Base-by-base conservation (phyloP, 2,329 filamentous ascomycete species). In the Cladorrhinum sp. region DNA sequence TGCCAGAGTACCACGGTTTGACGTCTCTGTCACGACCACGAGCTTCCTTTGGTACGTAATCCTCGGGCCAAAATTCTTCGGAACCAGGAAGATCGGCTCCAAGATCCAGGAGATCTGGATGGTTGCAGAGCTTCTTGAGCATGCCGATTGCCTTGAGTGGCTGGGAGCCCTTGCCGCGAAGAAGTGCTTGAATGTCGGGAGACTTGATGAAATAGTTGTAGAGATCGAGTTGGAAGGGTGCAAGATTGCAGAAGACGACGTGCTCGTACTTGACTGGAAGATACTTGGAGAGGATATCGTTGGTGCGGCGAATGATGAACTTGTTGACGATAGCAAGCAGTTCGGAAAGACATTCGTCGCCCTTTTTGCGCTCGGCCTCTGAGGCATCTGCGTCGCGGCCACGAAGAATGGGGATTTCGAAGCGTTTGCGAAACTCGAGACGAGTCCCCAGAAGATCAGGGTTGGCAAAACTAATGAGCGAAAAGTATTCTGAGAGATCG, bases 121-220 rank as follows among this genome's bases (percentile, higher is more conserved):
- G 95, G 69, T 99, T 99, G 80, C 96, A 99, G 14, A 99, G 87
- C 74, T 99, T 99, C 78, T 99, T 99, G 71, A 99, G 82, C 67
- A 99, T 87, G 51, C 92, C 92, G 74, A 99, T 99, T 7, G 95
- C 95, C 74, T 98, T 98, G 53, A 99, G 82, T 1, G 95, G 95
- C 70, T 98, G 94, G 62, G 92, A 97, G 24, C 93, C 94, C 75
- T 97, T 98, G 63, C 95, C 95, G 66, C 91, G 87, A 36, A 99
- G 83, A 50, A 99, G 80, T 57, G 90, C 92, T 73, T 96, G 92
- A 70, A 99, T 98, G 63, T 96, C 91, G 0, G 95, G 94, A 62
- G 93, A 97, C 55, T 90, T 91, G 74, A 99, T 93, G 75, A 99
- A 99, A 75, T 97, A 91, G 71, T 96, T 96, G 80, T 99, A 99